These are phyloP conservation scores for Pseudogymnoascus sp. DNA, from an alignment of 2,329 filamentous ascomycete species.

Conservation along the genomic window DNA sequence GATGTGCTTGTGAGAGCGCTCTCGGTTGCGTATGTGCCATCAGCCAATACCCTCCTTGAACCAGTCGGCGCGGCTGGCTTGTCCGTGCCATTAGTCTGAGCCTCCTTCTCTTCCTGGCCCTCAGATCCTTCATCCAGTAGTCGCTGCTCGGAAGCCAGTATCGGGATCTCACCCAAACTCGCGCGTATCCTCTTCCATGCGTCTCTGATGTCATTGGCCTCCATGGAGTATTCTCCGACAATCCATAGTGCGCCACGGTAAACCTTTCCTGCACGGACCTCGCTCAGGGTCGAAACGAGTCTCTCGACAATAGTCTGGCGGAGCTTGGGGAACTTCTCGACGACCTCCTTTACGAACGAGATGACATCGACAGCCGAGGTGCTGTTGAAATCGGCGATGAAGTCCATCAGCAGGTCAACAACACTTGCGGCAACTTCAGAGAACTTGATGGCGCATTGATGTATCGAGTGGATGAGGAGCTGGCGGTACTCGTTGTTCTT, in stretches of 20 bases:
- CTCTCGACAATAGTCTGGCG: slow-evolving; percentile 81
- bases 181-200: slow-evolving; percentile 94
- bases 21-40: slow-evolving; percentile 96
- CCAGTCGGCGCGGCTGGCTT: slow-evolving; percentile 71
- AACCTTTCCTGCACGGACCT: slow-evolving; percentile 94
- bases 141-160: slow-evolving; percentile 88
- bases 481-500: slow-evolving; percentile 96
- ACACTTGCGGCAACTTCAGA: slow-evolving; percentile 96
- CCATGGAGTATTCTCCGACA: slow-evolving; percentile 90
- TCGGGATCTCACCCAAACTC: slow-evolving; percentile 93
- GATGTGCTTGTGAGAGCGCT: slow-evolving; percentile 91
- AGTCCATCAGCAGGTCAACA: slow-evolving; percentile 96
- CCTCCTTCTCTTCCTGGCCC: slow-evolving; percentile 56
- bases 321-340: slow-evolving; percentile 92
- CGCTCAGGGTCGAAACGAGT: slow-evolving; percentile 80
- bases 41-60: slow-evolving; percentile 84
- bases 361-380: slow-evolving; percentile 95
- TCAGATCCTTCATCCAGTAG: slow-evolving; percentile 77
- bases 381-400: slow-evolving; percentile 97
- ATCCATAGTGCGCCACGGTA: slow-evolving; percentile 97
- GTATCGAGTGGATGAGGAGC: slow-evolving; percentile 91
- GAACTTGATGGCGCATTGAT: slow-evolving; percentile 98
- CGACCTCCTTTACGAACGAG: slow-evolving; percentile 96
- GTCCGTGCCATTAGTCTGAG: slow-evolving; percentile 65
- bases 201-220: slow-evolving; percentile 88